A percentile compares a stretch with the other conserved stretches of the same genome.
These are phyloP conservation scores for Trichoderma sp. DNA, from an alignment of 2,329 filamentous ascomycete species.

Conservation along the genomic window DNA sequence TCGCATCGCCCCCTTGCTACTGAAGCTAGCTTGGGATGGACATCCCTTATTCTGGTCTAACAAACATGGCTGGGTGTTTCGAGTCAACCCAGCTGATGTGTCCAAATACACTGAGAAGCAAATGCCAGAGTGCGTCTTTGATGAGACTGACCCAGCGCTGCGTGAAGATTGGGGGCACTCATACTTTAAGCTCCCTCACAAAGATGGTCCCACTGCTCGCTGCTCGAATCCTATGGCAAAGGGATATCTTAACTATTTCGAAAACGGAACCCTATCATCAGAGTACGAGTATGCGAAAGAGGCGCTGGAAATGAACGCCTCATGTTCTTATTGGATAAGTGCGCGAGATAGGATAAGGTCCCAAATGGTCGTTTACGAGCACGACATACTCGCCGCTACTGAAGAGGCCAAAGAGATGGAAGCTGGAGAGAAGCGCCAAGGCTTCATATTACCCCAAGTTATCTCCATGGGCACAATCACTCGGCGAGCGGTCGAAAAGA, in stretches of 20 bases:
- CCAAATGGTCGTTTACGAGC: slow-evolving; percentile 90
- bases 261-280: slow-evolving; percentile 81
- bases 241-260: slow-evolving; percentile 85
- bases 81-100: slow-evolving; percentile 61
- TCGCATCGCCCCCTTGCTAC: slow-evolving; percentile 77
- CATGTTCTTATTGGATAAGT: slow-evolving; percentile 98
- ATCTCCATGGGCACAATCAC: slow-evolving; percentile 99
- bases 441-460: slow-evolving; percentile 90
- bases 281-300: slow-evolving; percentile 89
- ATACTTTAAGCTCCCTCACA: slow-evolving; percentile 95
- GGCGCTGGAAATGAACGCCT: slow-evolving; percentile 96
- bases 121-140: slow-evolving; percentile 73
- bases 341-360: slow-evolving; percentile 87
- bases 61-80: slow-evolving; percentile 88
- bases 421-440: slow-evolving; percentile 37
- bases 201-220: slow-evolving; percentile 81
- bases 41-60: slow-evolving; percentile 91
- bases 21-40: slow-evolving; percentile 84
- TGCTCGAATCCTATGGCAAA: slow-evolving; percentile 90
- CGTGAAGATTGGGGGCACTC: slow-evolving; percentile 61
- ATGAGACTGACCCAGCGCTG: slow-evolving; percentile 65
- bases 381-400: slow-evolving; percentile 45
- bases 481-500: slow-evolving; percentile 90
- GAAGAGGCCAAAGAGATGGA: slow-evolving; percentile 3
- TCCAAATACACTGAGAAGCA: slow-evolving; percentile 66